Conservation (phyloP, 345 rosid genomes). For the Viola odorata region DNA sequence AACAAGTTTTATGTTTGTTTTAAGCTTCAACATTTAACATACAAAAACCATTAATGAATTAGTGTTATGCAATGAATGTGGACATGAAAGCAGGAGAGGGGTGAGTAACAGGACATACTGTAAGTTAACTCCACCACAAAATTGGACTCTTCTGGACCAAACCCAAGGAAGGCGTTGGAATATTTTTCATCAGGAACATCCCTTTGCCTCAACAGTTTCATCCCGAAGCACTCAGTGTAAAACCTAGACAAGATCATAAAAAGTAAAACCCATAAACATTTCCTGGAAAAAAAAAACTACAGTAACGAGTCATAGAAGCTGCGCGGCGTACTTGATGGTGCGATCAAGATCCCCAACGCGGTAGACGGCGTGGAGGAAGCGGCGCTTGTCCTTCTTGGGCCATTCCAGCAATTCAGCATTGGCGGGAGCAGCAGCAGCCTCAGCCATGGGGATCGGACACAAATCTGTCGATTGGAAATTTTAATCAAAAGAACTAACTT, state of each 20-base stretch:
- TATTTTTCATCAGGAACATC: slow-evolving; percentile 89
- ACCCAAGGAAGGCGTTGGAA: slow-evolving; percentile 89
- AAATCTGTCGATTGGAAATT: too few relatives aligned
- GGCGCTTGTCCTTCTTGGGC: slow-evolving; percentile 87
- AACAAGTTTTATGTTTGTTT: too few relatives aligned
- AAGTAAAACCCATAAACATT: background rate
- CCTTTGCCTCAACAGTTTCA: slow-evolving; percentile 85
- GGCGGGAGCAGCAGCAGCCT: slow-evolving; percentile 43
- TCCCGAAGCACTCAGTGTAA: slow-evolving; percentile 86
- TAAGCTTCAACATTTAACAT: background rate
- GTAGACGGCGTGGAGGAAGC: slow-evolving; percentile 82
- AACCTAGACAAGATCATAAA: slow-evolving; percentile 37
- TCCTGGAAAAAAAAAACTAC: background rate
- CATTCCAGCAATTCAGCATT: slow-evolving; percentile 65
- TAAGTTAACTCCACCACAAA: slow-evolving; percentile 84
- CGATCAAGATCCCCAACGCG: slow-evolving; percentile 92
- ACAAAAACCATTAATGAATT: background rate
- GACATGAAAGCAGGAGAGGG: background rate
- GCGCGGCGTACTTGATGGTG: slow-evolving; percentile 54
- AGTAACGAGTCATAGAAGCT: background rate
- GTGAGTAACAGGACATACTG: slow-evolving; percentile 37
- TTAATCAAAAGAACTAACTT: too few relatives aligned
- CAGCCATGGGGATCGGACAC: slow-evolving; percentile 1
- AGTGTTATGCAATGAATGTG: background rate
- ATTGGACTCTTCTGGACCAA: slow-evolving; percentile 73